Percentiles rank a stretch among this genome's conserved stretches.
Evolutionary conservation across 345 rosid genomes (phyloP).

Genomic region (Citrus medica): DNA sequence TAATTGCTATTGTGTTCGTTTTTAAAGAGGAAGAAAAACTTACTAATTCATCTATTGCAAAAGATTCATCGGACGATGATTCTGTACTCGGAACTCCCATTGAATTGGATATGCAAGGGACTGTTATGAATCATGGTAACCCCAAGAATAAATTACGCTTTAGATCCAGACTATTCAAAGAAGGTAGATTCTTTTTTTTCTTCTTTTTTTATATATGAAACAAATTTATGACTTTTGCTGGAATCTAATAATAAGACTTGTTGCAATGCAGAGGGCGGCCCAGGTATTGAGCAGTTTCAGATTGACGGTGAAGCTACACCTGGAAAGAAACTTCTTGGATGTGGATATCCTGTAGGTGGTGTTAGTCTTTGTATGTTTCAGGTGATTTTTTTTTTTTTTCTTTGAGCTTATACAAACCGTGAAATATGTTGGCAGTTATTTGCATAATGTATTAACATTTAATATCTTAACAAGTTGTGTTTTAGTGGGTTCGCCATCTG

Average conservation of each 20-base stretch:
- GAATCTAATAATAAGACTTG: too few relatives aligned
- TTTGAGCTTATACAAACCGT: background rate
- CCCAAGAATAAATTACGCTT: background rate
- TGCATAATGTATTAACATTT: background rate
- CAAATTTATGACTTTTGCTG: conserved; percentile 2
- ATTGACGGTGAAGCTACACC: conserved; percentile 82
- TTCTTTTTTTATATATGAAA: background rate
- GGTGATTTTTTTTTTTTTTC: conserved; percentile 29
- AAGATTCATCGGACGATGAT: background rate
- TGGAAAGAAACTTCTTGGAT: conserved; percentile 85
- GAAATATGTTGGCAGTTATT: background rate
- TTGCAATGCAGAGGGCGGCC: conserved; percentile 53
- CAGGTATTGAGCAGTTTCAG: conserved; percentile 89
- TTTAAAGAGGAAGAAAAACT: background rate
- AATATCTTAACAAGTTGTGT: background rate
- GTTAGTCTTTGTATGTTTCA: conserved; percentile 94
- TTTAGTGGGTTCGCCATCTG: conserved; percentile 79
- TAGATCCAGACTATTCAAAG: conserved; percentile 10
- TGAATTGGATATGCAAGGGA: background rate
- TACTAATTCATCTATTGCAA: background rate
- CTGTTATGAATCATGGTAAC: background rate
- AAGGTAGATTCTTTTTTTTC: conserved; percentile 26
- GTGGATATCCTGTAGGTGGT: conserved; percentile 84
- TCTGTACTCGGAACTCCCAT: background rate
- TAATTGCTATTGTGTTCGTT: background rate